phyloP scores from a whole-genome alignment of 2,329 filamentous ascomycete species.

The Colletotrichum salicis region DNA sequence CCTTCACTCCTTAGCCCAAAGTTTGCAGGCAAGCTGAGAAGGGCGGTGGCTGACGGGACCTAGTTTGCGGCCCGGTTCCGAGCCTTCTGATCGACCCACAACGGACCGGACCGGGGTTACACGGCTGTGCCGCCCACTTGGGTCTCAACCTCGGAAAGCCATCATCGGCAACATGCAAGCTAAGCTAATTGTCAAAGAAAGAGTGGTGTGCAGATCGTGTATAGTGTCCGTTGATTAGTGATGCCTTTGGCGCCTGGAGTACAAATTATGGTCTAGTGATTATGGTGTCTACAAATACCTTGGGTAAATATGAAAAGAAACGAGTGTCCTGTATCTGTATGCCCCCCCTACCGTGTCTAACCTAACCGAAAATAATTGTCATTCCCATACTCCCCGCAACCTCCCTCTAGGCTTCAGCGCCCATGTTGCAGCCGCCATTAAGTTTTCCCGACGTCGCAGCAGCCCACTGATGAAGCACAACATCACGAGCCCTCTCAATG shows the following conservation, averaged over 20 bases:
- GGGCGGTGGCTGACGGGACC: neutral
- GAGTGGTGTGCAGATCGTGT: no score
- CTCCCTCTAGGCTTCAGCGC: constrained; percentile 6
- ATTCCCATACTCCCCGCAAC: constrained; percentile 10
- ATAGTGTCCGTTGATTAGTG: neutral
- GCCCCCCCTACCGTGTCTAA: no score
- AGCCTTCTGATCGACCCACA: neutral
- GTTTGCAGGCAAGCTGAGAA: neutral
- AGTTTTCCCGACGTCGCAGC: constrained; percentile 51
- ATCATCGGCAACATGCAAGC: neutral
- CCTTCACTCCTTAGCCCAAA: neutral
- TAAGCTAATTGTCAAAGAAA: no score
- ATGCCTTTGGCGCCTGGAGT: neutral
- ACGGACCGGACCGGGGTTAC: neutral
- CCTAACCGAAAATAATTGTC: constrained; percentile 10
- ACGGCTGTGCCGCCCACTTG: neutral
- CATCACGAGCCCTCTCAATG: neutral
- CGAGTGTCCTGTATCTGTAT: neutral
- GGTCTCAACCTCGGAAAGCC: neutral
- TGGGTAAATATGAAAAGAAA: neutral
- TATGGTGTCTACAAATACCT: neutral
- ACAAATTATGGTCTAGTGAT: neutral
- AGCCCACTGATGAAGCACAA: neutral
- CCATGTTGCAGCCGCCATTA: constrained; percentile 26
- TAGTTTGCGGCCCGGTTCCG: neutral